phyloP scores from a whole-genome alignment of 768 basidiomycete species.

The Tricholoma bakamatsutake region DNA sequence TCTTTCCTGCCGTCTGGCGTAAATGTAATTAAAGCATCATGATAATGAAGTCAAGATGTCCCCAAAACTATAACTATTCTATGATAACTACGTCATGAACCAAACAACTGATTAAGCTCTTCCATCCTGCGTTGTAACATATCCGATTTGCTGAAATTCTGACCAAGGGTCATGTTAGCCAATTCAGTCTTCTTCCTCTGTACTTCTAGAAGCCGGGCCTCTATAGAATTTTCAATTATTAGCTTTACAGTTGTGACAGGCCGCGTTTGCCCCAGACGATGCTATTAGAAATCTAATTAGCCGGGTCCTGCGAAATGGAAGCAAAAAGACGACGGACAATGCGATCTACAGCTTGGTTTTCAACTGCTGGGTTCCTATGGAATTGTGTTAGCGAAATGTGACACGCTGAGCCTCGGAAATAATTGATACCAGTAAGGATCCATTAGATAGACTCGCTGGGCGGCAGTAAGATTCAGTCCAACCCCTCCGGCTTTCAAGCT shows the following conservation, averaged over 20 bases:
- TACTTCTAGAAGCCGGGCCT: conserved; percentile 86
- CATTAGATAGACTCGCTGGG: conserved; percentile 91
- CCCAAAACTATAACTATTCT: conserved; percentile 18
- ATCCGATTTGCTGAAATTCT: conserved; percentile 84
- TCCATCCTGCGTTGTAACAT: conserved; percentile 83
- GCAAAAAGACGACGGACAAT: conserved; percentile 54
- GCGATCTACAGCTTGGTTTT: conserved; percentile 97
- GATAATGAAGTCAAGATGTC: conserved; percentile 15
- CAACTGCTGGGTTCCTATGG: conserved; percentile 89
- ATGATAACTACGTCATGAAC: conserved; percentile 29
- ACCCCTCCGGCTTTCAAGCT: conserved; percentile 97
- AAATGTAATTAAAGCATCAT: conserved; percentile 9
- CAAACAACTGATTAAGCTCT: conserved; percentile 76
- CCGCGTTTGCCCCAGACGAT: conserved; percentile 91
- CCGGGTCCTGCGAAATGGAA: not conserved
- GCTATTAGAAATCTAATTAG: conserved; percentile 39
- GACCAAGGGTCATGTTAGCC: conserved; percentile 90
- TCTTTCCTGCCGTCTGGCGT: not conserved
- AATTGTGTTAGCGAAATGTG: conserved; percentile 1
- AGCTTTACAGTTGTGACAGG: conserved; percentile 90
- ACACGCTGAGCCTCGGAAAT: not conserved
- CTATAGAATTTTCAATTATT: conserved; percentile 93
- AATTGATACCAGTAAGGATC: conserved; percentile 83
- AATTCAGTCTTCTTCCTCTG: conserved; percentile 93
- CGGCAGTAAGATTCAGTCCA: conserved; percentile 92